Conservation (phyloP, 306 rosid genomes). For the Fagus crenata region DNA sequence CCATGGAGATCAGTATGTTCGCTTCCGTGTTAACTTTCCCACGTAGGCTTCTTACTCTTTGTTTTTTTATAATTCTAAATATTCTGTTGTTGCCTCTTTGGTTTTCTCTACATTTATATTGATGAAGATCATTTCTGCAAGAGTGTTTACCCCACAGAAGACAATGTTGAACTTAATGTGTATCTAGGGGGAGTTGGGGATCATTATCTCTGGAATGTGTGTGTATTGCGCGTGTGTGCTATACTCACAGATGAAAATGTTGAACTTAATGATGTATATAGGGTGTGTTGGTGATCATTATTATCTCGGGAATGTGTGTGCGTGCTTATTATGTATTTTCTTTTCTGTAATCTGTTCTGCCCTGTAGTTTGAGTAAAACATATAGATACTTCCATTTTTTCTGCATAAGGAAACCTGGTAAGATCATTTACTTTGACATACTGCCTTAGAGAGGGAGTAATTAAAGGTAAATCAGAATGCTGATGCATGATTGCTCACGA, state of each 20-base stretch:
- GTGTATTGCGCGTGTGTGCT: background rate
- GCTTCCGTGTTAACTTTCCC: slow-evolving; percentile 74
- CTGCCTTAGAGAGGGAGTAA: background rate
- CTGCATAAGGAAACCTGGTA: background rate
- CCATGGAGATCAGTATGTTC: slow-evolving; percentile 90
- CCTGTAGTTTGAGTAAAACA: background rate
- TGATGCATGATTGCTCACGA: background rate
- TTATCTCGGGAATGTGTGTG: background rate
- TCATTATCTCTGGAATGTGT: background rate
- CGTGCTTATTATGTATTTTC: background rate
- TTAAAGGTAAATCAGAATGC: background rate
- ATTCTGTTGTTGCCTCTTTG: background rate
- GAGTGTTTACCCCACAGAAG: background rate
- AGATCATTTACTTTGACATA: background rate
- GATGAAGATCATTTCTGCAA: background rate
- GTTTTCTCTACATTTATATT: background rate
- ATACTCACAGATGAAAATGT: background rate
- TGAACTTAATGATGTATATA: background rate
- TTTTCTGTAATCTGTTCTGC: background rate
- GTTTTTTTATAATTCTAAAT: background rate
- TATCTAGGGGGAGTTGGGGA: background rate
- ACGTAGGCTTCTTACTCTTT: slow-evolving; percentile 42
- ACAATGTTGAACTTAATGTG: background rate
- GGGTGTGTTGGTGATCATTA: background rate
- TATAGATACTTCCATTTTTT: background rate